Conservation (phyloP, 2,329 filamentous ascomycete genomes). For the Sporothrix phasma region DNA sequence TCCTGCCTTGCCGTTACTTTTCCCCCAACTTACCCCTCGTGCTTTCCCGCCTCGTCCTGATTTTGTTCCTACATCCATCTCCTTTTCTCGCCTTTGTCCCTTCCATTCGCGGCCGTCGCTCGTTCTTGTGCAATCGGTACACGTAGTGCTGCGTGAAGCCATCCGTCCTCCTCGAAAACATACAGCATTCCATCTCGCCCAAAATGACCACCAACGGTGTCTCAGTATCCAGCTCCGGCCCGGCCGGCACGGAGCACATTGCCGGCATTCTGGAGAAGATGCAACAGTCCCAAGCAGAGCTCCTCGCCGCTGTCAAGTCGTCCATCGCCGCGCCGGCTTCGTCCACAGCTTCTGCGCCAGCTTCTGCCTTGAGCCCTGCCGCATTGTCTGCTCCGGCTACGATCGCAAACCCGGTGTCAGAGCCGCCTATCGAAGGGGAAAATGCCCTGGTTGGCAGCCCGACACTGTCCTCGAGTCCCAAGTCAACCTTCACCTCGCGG, state of each 20-base stretch:
- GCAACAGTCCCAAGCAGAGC: conserved; percentile 32
- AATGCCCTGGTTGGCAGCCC: conserved; percentile 13
- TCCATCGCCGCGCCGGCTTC: neutral
- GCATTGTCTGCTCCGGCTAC: neutral
- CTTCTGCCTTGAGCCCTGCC: conserved; percentile 4
- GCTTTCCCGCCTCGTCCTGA: conserved; percentile 3
- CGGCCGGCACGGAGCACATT: conserved; percentile 27
- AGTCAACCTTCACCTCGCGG: conserved; percentile 41
- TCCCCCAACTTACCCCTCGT: conserved; percentile 1
- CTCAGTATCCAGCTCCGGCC: neutral
- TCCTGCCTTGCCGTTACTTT: neutral
- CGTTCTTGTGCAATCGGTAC: neutral
- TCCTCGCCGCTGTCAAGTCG: conserved; percentile 32
- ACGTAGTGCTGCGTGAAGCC: neutral
- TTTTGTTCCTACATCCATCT: neutral
- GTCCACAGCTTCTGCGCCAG: neutral
- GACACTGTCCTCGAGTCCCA: conserved; percentile 27
- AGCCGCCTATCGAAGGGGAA: conserved; percentile 17
- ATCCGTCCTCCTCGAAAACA: neutral
- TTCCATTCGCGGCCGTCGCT: neutral
- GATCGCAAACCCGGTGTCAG: conserved; percentile 12
- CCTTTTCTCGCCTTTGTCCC: neutral
- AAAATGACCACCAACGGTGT: conserved; percentile 19
- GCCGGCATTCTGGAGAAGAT: conserved; percentile 28
- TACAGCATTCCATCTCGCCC: neutral